Percentiles rank a stretch among this genome's conserved stretches.
Evolutionary conservation across 768 basidiomycete genomes (phyloP).

Genomic region (Pilatotrama ljubarskyi): DNA sequence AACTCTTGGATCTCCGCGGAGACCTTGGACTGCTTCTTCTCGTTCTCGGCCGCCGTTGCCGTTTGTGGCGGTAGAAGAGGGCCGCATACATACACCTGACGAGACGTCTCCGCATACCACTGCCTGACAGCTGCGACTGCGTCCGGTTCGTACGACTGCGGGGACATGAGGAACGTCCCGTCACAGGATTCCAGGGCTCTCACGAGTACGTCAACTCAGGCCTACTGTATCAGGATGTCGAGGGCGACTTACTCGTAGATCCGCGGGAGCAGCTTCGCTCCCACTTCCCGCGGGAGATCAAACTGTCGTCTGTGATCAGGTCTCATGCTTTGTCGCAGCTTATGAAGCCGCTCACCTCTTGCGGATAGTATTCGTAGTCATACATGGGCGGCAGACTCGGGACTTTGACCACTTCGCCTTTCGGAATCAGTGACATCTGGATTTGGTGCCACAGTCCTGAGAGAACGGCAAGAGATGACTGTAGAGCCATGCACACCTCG

Average conservation of each 20-base stretch:
- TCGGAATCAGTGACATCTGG: not conserved
- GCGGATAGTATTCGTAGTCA: conserved; percentile 24
- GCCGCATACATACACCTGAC: conserved; percentile 19
- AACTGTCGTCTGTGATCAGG: not conserved
- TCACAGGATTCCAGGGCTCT: conserved; percentile 11
- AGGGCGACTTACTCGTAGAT: not conserved
- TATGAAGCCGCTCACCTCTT: conserved; percentile 10
- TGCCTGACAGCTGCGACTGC: conserved; percentile 9
- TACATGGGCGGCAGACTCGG: conserved; percentile 28
- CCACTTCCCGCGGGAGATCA: not conserved
- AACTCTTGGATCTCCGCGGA: conserved; percentile 18
- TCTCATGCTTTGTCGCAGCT: no score
- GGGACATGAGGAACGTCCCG: conserved; percentile 19
- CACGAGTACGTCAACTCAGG: no score
- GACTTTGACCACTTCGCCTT: conserved; percentile 16
- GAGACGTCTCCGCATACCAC: conserved; percentile 21
- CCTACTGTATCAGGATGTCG: no score
- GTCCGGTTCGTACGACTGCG: conserved; percentile 23
- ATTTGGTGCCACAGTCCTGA: not conserved
- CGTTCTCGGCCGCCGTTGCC: not conserved
- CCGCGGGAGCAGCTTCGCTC: not conserved
- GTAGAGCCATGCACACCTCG: not conserved
- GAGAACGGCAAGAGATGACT: no score
- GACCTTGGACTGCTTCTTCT: conserved; percentile 17
- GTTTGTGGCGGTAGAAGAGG: conserved; percentile 15